Conservation (phyloP, 352 stramenopile species). For the Pythium sp. region DNA sequence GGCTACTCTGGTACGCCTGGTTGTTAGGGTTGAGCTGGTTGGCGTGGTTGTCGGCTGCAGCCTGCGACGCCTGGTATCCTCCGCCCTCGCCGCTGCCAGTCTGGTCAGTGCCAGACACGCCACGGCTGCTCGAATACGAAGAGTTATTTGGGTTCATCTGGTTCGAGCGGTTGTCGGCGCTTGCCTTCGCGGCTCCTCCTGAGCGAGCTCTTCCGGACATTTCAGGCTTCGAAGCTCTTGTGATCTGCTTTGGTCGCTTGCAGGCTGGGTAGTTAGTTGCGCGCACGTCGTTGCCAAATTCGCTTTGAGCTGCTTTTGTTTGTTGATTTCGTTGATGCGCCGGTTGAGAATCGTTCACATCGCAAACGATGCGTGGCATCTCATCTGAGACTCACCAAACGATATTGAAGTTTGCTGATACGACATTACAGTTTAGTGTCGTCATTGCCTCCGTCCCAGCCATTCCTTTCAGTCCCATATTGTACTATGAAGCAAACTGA, state of each 20-base stretch:
- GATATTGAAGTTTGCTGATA: no score
- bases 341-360: no score
- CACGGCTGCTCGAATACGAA: conserved; percentile 15
- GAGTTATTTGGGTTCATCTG: conserved; percentile 6
- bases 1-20: conserved; percentile 20
- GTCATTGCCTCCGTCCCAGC: no score
- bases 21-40: conserved; percentile 53
- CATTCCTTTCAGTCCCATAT: no score
- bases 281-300: neutral
- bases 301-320: neutral
- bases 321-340: no score
- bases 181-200: conserved; percentile 16
- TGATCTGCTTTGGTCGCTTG: neutral
- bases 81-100: neutral
- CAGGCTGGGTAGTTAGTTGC: neutral
- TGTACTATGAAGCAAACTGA: no score
- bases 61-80: conserved; percentile 12
- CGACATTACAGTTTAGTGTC: no score
- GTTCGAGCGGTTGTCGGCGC: conserved; percentile 24
- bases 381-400: neutral
- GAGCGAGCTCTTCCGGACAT: conserved; percentile 7
- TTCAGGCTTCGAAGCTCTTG: neutral
- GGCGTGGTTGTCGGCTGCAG: conserved; percentile 20
- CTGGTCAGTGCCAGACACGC: neutral
- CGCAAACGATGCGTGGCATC: no score